Conservation (phyloP, 306 rosid species). For the Vigna radiata region DNA sequence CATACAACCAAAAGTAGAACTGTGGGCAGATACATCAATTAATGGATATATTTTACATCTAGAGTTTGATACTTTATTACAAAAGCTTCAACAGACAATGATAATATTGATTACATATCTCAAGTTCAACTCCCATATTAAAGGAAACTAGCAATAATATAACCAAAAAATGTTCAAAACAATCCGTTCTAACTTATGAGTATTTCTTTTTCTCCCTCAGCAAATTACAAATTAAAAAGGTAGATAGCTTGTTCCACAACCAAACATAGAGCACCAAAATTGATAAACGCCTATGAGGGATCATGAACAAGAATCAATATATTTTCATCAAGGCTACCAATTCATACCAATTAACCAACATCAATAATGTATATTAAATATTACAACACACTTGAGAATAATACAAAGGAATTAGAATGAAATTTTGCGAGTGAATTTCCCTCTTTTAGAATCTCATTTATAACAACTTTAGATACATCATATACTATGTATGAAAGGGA, state of each 20-base stretch:
- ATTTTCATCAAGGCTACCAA: neutral
- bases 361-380: neutral
- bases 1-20: conserved; percentile 32
- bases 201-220: neutral
- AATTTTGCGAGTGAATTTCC: no score
- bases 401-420: no score
- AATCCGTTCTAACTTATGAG: neutral
- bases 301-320: conserved; percentile 1
- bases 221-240: neutral
- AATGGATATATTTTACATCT: conserved; percentile 1
- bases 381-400: neutral
- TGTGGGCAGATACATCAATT: conserved; percentile 27
- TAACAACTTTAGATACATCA: no score
- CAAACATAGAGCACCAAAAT: neutral
- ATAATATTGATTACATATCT: conserved; percentile 10
- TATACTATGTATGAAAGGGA: no score
- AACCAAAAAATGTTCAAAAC: neutral
- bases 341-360: conserved; percentile 29
- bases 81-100: conserved; percentile 32
- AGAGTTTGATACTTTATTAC: conserved; percentile 2
- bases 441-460: no score
- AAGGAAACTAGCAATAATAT: neutral
- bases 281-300: conserved; percentile 16
- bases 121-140: conserved; percentile 4
- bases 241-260: conserved; percentile 12